phyloP scores from a whole-genome alignment of 2,329 filamentous ascomycete genomes.

The Sclerotinia trifoliorum region DNA sequence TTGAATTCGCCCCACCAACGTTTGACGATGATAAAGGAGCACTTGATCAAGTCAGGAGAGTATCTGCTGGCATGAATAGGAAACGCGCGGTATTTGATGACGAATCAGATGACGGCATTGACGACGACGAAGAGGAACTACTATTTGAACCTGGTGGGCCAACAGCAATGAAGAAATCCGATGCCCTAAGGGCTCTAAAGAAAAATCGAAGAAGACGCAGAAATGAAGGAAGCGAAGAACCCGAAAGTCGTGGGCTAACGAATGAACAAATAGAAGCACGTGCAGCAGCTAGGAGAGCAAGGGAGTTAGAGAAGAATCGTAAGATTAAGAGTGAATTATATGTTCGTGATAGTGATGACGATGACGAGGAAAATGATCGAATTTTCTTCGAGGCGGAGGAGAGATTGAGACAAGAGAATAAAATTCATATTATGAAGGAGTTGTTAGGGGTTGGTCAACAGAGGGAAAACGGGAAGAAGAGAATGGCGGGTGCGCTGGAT shows the following conservation, averaged over 20 bases:
- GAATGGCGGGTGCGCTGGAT: conserved; percentile 25
- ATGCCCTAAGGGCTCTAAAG: conserved; percentile 57
- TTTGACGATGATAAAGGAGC: conserved; percentile 71
- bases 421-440: conserved; percentile 37
- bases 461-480: conserved; percentile 29
- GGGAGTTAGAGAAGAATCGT: conserved; percentile 71
- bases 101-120: conserved; percentile 62
- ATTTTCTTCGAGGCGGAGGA: conserved; percentile 80
- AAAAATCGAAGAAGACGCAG: conserved; percentile 53
- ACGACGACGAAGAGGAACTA: conserved; percentile 51
- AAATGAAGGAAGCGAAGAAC: conserved; percentile 43
- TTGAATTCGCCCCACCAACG: conserved; percentile 73
- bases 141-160: conserved; percentile 70
- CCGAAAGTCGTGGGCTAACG: conserved; percentile 47
- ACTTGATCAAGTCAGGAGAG: conserved; percentile 75
- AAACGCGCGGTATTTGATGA: conserved; percentile 67
- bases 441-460: conserved; percentile 32
- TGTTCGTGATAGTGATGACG: conserved; percentile 83
- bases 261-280: conserved; percentile 62
- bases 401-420: conserved; percentile 55
- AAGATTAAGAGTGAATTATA: conserved; percentile 84
- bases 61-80: conserved; percentile 48
- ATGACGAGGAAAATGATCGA: conserved; percentile 71
- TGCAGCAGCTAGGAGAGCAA: conserved; percentile 60
- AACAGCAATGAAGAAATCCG: conserved; percentile 53